phyloP scores from a whole-genome alignment of 2,329 filamentous ascomycete genomes.

The Cryphonectria japonica region DNA sequence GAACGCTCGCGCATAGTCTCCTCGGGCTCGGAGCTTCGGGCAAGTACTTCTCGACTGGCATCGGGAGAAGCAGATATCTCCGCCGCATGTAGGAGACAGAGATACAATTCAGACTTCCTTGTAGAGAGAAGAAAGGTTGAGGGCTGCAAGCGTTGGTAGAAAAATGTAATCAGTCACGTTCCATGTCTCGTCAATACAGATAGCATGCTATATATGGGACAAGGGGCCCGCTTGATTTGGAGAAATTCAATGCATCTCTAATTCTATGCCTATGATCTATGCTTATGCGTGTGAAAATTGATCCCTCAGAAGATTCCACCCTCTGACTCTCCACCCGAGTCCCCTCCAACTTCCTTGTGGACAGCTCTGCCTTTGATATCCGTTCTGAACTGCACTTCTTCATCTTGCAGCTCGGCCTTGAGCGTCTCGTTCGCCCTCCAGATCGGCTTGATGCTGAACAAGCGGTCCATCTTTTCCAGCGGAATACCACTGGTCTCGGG shows the following conservation, averaged over 20 bases:
- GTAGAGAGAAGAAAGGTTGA: no score
- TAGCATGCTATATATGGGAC: no score
- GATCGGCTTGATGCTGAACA: slow-evolving; percentile 58
- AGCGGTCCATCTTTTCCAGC: slow-evolving; percentile 65
- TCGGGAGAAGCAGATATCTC: background rate
- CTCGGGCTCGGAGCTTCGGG: background rate
- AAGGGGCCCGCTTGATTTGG: background rate
- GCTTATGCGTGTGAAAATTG: background rate
- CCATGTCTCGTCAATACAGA: slow-evolving; percentile 43
- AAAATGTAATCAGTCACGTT: slow-evolving; percentile 38
- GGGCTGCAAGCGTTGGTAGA: background rate
- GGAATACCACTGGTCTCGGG: slow-evolving; percentile 70
- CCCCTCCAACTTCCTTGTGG: slow-evolving; percentile 10
- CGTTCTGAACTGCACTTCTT: slow-evolving; percentile 41
- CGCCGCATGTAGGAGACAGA: background rate
- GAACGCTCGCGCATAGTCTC: background rate
- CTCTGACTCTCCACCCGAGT: slow-evolving; percentile 5
- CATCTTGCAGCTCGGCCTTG: slow-evolving; percentile 46
- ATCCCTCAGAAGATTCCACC: background rate
- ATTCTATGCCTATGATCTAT: background rate
- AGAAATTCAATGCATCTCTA: background rate
- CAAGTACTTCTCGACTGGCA: background rate
- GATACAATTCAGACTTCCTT: background rate
- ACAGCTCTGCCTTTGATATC: slow-evolving; percentile 11
- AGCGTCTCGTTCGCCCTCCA: slow-evolving; percentile 48